Percentiles rank a stretch among this genome's conserved stretches.
phyloP scores from a whole-genome alignment of 306 rosid genomes.

The Morella rubra region DNA sequence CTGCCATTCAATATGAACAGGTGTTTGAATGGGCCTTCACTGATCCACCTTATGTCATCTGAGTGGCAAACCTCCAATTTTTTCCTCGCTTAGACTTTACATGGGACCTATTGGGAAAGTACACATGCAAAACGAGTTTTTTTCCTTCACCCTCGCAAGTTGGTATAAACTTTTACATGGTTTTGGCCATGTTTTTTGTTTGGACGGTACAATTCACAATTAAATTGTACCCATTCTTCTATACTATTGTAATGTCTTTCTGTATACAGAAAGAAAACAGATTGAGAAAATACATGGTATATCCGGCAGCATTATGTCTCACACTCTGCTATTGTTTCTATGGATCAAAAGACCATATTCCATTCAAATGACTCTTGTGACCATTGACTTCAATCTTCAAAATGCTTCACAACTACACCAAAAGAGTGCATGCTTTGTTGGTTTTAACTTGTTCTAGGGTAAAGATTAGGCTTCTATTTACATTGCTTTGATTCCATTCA shows the following conservation, averaged over 20 bases:
- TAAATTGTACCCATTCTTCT: not conserved
- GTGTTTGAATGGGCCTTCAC: slow-evolving; percentile 64
- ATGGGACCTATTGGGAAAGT: slow-evolving; percentile 5
- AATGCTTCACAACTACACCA: not conserved
- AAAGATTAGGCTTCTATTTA: too few species aligned
- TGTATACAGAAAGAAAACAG: not conserved
- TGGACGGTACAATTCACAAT: not conserved
- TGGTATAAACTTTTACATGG: not conserved
- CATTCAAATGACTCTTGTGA: not conserved
- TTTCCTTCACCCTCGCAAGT: not conserved
- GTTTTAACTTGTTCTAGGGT: not conserved
- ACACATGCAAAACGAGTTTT: not conserved
- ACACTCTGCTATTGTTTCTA: too few species aligned
- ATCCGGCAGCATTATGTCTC: too few species aligned
- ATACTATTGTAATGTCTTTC: not conserved
- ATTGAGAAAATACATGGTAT: too few species aligned
- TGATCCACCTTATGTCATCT: slow-evolving; percentile 63
- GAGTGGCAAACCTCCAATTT: slow-evolving; percentile 1
- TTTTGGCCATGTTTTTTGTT: not conserved
- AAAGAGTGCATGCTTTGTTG: not conserved
- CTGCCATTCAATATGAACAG: slow-evolving; percentile 76
- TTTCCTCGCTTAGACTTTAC: not conserved
- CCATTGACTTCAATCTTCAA: not conserved
- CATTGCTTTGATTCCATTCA: not conserved
- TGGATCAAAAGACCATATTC: not conserved